These are phyloP conservation scores for Myrica gale DNA, from an alignment of 306 rosid genomes.

Conservation along the genomic window DNA sequence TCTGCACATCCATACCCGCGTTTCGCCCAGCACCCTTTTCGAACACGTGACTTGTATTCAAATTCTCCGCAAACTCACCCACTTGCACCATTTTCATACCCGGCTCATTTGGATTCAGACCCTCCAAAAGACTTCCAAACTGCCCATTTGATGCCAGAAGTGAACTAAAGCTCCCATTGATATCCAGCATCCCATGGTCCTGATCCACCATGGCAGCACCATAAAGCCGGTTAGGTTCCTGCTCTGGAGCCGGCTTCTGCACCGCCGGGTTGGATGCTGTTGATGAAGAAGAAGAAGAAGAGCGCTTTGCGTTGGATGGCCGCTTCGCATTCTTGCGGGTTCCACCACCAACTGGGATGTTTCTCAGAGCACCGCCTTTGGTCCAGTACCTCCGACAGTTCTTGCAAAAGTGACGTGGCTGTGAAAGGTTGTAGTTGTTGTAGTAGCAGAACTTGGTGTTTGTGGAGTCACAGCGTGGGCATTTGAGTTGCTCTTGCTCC, in stretches of 20 bases:
- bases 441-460: constrained; percentile 96
- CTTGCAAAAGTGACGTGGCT: constrained; percentile 98
- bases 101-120: constrained; percentile 58
- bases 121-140: constrained; percentile 55
- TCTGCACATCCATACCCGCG: constrained; percentile 44
- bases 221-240: constrained; percentile 27
- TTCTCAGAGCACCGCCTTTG: constrained; percentile 83
- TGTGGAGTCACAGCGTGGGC: constrained; percentile 83
- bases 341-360: constrained; percentile 93
- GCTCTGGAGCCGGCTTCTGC: constrained; percentile 28
- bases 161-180: constrained; percentile 69
- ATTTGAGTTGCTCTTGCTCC: constrained; percentile 80
- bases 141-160: constrained; percentile 55
- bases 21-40: constrained; percentile 46
- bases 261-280: constrained; percentile 23
- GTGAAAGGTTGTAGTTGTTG: constrained; percentile 94
- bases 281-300: constrained; percentile 30
- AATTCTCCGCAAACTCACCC: constrained; percentile 48
- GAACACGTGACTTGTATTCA: constrained; percentile 31
- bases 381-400: constrained; percentile 92
- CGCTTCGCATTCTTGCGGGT: constrained; percentile 66
- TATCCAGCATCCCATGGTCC: constrained; percentile 30
- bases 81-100: constrained; percentile 48
- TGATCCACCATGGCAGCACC: constrained; percentile 29
- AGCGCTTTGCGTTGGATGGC: constrained; percentile 44